Conservation (phyloP, 768 basidiomycete genomes). For the Boletus tomentosulus region DNA sequence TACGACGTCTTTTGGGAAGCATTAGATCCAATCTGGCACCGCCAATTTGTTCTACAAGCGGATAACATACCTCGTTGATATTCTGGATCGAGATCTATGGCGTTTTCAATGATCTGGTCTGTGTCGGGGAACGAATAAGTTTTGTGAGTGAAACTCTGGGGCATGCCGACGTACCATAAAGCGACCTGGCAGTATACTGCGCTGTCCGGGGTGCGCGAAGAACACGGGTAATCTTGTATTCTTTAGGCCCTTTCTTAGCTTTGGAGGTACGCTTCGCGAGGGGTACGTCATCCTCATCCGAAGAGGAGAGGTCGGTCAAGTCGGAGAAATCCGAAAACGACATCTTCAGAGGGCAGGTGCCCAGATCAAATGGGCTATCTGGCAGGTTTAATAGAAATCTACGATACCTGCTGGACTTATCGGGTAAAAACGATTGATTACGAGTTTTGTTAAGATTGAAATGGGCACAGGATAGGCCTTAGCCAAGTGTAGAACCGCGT, state of each 20-base stretch:
- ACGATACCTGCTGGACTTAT: background rate
- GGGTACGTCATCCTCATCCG: constrained; percentile 34
- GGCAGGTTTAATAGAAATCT: background rate
- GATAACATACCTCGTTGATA: constrained; percentile 55
- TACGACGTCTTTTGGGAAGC: constrained; percentile 45
- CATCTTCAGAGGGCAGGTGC: constrained; percentile 16
- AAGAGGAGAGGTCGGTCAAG: constrained; percentile 42
- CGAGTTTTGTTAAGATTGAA: background rate
- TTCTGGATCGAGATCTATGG: constrained; percentile 57
- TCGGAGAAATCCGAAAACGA: constrained; percentile 42
- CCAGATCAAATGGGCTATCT: background rate
- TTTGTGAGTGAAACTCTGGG: background rate
- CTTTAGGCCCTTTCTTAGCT: constrained; percentile 23
- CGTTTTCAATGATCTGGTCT: constrained; percentile 47
- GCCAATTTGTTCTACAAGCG: background rate
- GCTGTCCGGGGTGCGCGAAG: constrained; percentile 38
- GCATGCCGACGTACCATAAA: constrained; percentile 37
- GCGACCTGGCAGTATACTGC: constrained; percentile 39
- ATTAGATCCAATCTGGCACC: constrained; percentile 1
- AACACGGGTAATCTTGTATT: constrained; percentile 29
- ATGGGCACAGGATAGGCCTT: background rate
- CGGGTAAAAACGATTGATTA: background rate
- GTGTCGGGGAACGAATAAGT: background rate
- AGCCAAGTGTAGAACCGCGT: background rate
- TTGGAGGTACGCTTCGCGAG: constrained; percentile 20